A percentile compares a stretch with the other conserved stretches of the same genome.
These are phyloP conservation scores for Hypoxylon sp. DNA, from an alignment of 2,329 filamentous ascomycete genomes.

Conservation along the genomic window DNA sequence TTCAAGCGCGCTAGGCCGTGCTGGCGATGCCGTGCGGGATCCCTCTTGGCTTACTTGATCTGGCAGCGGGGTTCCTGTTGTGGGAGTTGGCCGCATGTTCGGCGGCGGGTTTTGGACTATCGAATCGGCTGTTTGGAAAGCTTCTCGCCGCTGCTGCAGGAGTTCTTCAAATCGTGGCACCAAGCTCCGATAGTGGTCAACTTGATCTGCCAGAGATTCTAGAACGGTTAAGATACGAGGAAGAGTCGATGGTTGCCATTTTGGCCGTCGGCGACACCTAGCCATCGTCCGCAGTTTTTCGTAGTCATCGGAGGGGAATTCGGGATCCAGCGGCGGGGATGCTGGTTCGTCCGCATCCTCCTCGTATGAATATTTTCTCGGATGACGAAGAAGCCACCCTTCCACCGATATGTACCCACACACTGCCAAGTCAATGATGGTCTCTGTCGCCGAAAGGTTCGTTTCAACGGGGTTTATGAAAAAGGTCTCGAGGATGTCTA, in stretches of 20 bases:
- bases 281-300: slow-evolving; percentile 57
- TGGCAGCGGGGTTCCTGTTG: slow-evolving; percentile 39
- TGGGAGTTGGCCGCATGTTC: slow-evolving; percentile 40
- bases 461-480: slow-evolving; percentile 91
- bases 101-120: slow-evolving; percentile 51
- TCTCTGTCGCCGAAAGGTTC: slow-evolving; percentile 86
- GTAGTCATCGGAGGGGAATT: slow-evolving; percentile 47
- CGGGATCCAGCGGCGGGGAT: slow-evolving; percentile 31
- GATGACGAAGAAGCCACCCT: slow-evolving; percentile 85
- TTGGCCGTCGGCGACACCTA: slow-evolving; percentile 61
- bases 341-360: slow-evolving; percentile 49
- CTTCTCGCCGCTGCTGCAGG: slow-evolving; percentile 69
- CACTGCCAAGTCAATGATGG: slow-evolving; percentile 80
- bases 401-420: slow-evolving; percentile 87
- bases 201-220: slow-evolving; percentile 67
- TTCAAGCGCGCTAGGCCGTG: slow-evolving; percentile 63
- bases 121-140: slow-evolving; percentile 67
- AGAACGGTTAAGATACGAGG: slow-evolving; percentile 66
- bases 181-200: slow-evolving; percentile 66
- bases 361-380: slow-evolving; percentile 67
- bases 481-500: slow-evolving; percentile 79
- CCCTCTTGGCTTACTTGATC: slow-evolving; percentile 57
- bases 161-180: slow-evolving; percentile 78
- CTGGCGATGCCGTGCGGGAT: slow-evolving; percentile 59
- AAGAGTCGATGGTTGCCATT: slow-evolving; percentile 59